These are phyloP conservation scores for Oryza coarctata DNA, from an alignment of 176 grass and related monocot genomes.

Conservation along the genomic window DNA sequence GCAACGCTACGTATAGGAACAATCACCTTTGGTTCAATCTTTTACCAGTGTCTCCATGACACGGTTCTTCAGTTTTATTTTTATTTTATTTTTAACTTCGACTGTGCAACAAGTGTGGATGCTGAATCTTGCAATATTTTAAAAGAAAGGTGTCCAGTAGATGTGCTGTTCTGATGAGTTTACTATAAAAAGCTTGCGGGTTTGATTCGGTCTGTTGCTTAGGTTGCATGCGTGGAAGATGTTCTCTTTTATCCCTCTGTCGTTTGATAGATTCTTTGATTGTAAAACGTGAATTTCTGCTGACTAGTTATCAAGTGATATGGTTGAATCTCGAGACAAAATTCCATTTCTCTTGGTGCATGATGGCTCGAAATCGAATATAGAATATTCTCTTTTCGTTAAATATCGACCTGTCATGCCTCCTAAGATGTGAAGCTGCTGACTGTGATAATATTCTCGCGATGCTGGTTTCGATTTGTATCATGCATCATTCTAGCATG, in stretches of 20 bases:
- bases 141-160: not conserved
- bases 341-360: constrained; percentile 4
- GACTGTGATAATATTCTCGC: constrained; percentile 14
- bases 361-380: not conserved
- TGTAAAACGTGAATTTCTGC: not conserved
- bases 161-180: not conserved
- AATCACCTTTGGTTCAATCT: not conserved
- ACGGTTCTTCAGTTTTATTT: not conserved
- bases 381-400: constrained; percentile 29
- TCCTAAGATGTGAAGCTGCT: not conserved
- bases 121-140: not conserved
- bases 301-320: constrained; percentile 4
- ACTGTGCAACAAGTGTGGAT: not conserved
- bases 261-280: not conserved
- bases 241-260: not conserved
- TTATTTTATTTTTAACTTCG: not conserved
- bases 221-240: not conserved
- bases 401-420: not conserved
- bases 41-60: not conserved
- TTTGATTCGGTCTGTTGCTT: not conserved
- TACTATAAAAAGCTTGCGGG: not conserved
- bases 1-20: not conserved
- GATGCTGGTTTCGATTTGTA: not conserved
- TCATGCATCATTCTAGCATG: not conserved
- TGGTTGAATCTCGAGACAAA: not conserved